phyloP scores from a whole-genome alignment of 129 eudicot genomes.

The Arctium lappa region DNA sequence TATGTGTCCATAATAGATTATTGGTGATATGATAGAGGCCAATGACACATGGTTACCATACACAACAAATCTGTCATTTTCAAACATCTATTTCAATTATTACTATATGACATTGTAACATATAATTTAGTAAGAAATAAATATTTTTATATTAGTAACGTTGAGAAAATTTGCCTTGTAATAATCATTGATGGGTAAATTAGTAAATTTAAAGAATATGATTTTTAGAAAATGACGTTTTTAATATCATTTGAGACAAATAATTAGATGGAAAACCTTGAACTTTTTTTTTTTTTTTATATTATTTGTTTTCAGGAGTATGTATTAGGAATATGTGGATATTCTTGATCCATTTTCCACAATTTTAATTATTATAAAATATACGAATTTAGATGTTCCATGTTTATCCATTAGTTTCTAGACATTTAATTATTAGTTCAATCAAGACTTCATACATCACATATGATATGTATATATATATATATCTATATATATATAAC shows the following conservation, averaged over 20 bases:
- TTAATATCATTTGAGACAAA: background rate
- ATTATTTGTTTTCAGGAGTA: background rate
- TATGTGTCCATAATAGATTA: background rate
- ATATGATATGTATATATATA: background rate
- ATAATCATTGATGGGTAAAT: background rate
- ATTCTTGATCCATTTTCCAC: background rate
- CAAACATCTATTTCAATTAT: background rate
- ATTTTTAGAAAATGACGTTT: background rate
- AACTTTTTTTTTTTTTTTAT: too few relatives aligned
- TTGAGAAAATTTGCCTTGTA: background rate
- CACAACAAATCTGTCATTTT: background rate
- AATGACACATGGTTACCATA: background rate
- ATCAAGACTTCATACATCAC: background rate
- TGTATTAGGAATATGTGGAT: background rate
- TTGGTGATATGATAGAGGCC: background rate
- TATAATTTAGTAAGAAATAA: background rate
- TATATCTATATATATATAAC: background rate
- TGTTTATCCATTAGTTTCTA: constrained; percentile 1
- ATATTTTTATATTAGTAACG: too few relatives aligned
- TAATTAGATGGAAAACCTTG: background rate
- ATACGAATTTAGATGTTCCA: background rate
- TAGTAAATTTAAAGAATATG: background rate
- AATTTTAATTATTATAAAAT: background rate
- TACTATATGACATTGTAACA: background rate
- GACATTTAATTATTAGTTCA: background rate